Evolutionary conservation across 129 eudicot species (phyloP), one percentile per base, ranked within the genome.

Genomic region (Pseudognaphalium luteoalbum): DNA sequence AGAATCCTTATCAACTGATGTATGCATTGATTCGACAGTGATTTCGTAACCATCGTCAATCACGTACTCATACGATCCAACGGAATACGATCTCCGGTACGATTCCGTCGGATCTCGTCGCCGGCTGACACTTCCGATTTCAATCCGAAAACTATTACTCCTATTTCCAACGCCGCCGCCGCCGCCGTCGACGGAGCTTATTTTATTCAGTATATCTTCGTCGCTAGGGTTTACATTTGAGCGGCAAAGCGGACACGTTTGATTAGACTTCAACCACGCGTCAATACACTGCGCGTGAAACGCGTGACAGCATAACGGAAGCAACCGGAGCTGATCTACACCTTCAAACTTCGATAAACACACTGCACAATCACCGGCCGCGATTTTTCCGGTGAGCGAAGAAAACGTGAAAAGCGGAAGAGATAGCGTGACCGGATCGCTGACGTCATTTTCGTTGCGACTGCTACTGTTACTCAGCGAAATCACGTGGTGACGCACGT

Each of bases 291-390:
- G 83, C 2, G 89, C 83, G 82, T 92, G 98, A 44, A 92, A 92
- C 6, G 98, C 98, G 77, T 92, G 98, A 37, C 96, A 92, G 42
- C 98, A 90, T 12, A 92, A 75, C 20, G 98, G 94, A 29, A 92
- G 82, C 14, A 92, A 52, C 0, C 96, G 88, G 68, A 92, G 90
- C 71, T 80, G 92, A 76, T 92, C 98, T 39, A 57, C 52, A 47
- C 75, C 64, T 66, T 90, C 88, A 44, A 92, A 92, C 32, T 75
- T 90, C 2, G 94, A 87, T 9, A 92, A 74, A 51, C 98, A 92
- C 0, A 92, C 98, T 0, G 96, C 96, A 63, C 96, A 91, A 72
- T 83, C 96, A 3, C 78, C 91, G 65, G 85, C 86, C 34, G 84
- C 81, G 56, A 84, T 75, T 62, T 83, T 88, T 8, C 94, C 91